These are phyloP conservation scores for Neurospora sp. DNA, from an alignment of 2,329 filamentous ascomycete species.

Conservation along the genomic window DNA sequence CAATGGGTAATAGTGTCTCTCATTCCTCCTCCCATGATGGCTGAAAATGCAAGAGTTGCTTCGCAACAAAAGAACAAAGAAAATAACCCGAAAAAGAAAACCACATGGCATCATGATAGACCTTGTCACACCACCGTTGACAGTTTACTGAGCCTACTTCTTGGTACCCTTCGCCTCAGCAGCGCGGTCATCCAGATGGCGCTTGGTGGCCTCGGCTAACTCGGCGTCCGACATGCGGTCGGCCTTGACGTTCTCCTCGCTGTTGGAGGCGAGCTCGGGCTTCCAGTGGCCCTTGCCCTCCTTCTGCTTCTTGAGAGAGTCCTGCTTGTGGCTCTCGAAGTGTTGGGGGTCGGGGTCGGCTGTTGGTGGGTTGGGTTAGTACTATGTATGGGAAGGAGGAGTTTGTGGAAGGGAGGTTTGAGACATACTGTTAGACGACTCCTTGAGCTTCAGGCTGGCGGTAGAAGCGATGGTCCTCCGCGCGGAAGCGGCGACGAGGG, in stretches of 20 bases:
- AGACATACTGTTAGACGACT: not conserved
- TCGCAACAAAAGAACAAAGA: not conserved
- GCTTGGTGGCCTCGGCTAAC: conserved; percentile 2
- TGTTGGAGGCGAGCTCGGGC: conserved; percentile 65
- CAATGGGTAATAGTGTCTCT: not conserved
- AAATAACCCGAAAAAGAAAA: not conserved
- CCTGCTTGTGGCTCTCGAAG: conserved; percentile 50
- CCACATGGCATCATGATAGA: not conserved
- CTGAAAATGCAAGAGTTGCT: not conserved
- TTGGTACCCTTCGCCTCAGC: not conserved
- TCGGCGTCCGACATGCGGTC: conserved; percentile 40
- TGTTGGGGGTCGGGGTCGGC: conserved; percentile 26
- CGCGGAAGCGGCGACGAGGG: not conserved
- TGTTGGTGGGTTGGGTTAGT: not conserved
- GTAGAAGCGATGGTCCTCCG: not conserved
- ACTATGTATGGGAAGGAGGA: not conserved
- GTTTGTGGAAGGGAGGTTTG: not conserved
- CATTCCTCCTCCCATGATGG: not conserved
- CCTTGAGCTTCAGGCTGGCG: not conserved
- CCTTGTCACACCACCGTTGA: no score
- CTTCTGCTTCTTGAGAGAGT: conserved; percentile 57
- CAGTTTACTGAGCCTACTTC: not conserved
- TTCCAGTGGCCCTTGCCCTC: conserved; percentile 66
- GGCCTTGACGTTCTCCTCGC: conserved; percentile 67
- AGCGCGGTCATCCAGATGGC: not conserved